Conservation (phyloP, 805 yeast species). For the Kodamaea lidongshanica region DNA sequence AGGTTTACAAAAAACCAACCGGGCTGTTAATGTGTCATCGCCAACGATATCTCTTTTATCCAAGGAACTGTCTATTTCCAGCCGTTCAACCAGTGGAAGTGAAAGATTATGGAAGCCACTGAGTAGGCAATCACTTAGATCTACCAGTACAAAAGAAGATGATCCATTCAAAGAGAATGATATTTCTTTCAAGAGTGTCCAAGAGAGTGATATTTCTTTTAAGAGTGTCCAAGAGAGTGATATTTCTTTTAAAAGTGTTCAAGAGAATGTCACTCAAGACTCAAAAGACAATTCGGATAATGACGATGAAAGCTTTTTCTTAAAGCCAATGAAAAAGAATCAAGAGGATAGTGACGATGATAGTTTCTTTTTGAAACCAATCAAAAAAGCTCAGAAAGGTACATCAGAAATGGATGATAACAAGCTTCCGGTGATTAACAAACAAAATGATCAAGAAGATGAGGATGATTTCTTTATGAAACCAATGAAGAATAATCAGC, state of each 20-base stretch:
- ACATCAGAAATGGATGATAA: conserved; percentile 1
- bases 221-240: conserved; percentile 52
- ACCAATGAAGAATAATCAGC: conserved; percentile 10
- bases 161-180: conserved; percentile 66
- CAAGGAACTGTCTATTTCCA: conserved; percentile 9
- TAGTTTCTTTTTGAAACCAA: conserved; percentile 16
- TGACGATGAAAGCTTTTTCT: conserved; percentile 4
- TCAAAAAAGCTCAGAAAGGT: conserved; percentile 1
- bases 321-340: conserved; percentile 1
- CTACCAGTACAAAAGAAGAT: conserved; percentile 8
- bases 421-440: conserved; percentile 14
- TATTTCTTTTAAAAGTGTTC: conserved; percentile 61
- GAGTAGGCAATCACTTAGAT: conserved; percentile 5
- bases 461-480: conserved; percentile 16
- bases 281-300: conserved; percentile 2
- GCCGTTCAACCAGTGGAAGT: conserved; percentile 10
- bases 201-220: conserved; percentile 40
- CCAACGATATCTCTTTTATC: conserved; percentile 4
- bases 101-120: conserved; percentile 3
- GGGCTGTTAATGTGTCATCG: not conserved
- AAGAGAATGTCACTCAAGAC: conserved; percentile 20
- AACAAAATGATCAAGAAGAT: conserved; percentile 13
- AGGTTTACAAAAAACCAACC: conserved; percentile 4
- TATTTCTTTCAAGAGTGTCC: conserved; percentile 71
- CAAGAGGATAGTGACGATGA: conserved; percentile 9